These are phyloP conservation scores for Immersiella caudata DNA, from an alignment of 495 filamentous ascomycete species.

Conservation along the genomic window DNA sequence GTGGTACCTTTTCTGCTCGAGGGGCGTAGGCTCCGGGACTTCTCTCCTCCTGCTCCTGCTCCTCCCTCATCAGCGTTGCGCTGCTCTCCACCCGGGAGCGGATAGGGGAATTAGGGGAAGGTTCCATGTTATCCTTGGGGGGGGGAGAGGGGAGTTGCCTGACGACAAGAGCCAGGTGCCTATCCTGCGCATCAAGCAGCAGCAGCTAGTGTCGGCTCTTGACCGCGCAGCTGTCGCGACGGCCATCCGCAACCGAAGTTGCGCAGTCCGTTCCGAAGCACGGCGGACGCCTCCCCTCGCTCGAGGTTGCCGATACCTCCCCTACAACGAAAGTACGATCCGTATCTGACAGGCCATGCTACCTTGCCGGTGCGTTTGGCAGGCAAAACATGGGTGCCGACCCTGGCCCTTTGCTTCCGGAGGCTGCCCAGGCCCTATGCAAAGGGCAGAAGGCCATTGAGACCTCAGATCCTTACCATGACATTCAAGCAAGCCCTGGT, in stretches of 20 bases:
- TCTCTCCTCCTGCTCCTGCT: background rate
- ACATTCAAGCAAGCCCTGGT: constrained; percentile 33
- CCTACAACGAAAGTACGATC: background rate
- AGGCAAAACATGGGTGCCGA: constrained; percentile 25
- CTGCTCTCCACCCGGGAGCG: background rate
- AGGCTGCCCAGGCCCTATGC: constrained; percentile 30
- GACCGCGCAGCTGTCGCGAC: constrained; percentile 18
- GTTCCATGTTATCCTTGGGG: background rate
- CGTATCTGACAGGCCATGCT: constrained; percentile 22
- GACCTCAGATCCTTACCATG: constrained; percentile 26
- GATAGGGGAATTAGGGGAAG: background rate
- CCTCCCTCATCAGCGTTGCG: background rate
- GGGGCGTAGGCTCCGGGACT: constrained; percentile 23
- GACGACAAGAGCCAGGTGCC: constrained; percentile 2
- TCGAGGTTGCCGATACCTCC: constrained; percentile 14
- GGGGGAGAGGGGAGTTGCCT: background rate
- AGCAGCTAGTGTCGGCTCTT: constrained; percentile 23
- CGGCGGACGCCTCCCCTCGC: constrained; percentile 17
- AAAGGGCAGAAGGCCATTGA: constrained; percentile 19
- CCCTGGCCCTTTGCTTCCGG: constrained; percentile 30
- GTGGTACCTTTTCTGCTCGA: constrained; percentile 13
- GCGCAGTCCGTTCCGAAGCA: constrained; percentile 18
- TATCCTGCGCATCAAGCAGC: constrained; percentile 6
- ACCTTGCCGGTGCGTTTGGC: constrained; percentile 33
- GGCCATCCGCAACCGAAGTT: constrained; percentile 16